Base-by-base conservation (phyloP, 2,329 filamentous ascomycete genomes). In the Biscogniauxia sp. region DNA sequence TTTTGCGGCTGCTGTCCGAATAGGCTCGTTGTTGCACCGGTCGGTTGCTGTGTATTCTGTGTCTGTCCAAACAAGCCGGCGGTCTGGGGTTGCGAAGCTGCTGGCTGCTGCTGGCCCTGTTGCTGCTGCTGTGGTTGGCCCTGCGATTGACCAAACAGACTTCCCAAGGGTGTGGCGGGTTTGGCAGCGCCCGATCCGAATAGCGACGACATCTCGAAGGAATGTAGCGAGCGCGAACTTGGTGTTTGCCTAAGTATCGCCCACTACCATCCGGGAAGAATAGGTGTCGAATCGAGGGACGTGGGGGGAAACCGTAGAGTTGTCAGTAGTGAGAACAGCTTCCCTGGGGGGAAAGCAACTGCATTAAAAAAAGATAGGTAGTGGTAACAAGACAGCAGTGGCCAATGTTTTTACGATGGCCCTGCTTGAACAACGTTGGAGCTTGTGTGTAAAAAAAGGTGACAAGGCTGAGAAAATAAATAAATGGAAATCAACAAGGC, bases 401-500 rank as follows among this genome's bases (percentile, higher is more conserved):
- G 26, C 20, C 37, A 28, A 54, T 55, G 55, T 66, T 66, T 66
- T 68, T 69, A 55, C 11, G 11, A 32, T 32, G 51, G 19, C 51
- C 61, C 15, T 45, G 13, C 37, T n/a, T n/a, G 7, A 45, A 45
- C n/a, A 45, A 45, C n/a, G 37, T 17, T 45, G 37, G 6, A n/a
- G 13, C 28, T 17, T 45, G 37, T 45, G 15, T 45, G 4, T 9
- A 32, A 32, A 45, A 45, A 45, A 45, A 45, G 37, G 28, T 53
- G 60, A 60, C 64, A 54, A 72, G 69, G 69, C 69, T 69, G 70
- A 70, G 66, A 67, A 71, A 70, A 72, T 69, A 66, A 66, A 66
- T 23, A 20, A 52, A 52, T 52, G 11, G 19, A 52, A 66, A 64
- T 70, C 68, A 72, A 70, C 66, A 71, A 66, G 62, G 61, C 59